These are phyloP conservation scores for Monosporascus sp. DNA, from an alignment of 2,329 filamentous ascomycete genomes.

Conservation along the genomic window DNA sequence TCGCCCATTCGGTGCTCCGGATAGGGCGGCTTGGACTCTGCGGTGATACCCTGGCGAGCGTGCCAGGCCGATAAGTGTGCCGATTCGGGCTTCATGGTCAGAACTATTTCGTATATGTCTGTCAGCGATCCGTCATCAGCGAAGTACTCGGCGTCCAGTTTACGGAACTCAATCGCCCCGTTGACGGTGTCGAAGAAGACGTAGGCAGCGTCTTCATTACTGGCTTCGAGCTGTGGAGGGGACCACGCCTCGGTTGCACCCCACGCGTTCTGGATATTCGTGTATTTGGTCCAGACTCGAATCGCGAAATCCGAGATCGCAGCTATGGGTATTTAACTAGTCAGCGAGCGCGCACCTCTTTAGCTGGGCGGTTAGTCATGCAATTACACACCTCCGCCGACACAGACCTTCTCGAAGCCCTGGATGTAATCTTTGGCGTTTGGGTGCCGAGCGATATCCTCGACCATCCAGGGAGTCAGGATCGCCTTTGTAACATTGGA, in stretches of 20 bases:
- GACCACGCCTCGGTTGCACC: constrained; percentile 11
- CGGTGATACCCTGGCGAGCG: constrained; percentile 6
- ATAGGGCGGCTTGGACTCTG: constrained; percentile 4
- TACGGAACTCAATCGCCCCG: constrained; percentile 11
- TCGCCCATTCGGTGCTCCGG: constrained; percentile 13
- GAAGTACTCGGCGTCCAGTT: constrained; percentile 7
- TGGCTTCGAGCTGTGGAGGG: constrained; percentile 9
- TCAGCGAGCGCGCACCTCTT: too few relatives aligned
- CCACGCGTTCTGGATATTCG: constrained; percentile 11
- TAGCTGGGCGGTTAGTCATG: too few relatives aligned
- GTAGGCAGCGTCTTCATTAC: constrained; percentile 14
- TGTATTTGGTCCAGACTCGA: constrained; percentile 12
- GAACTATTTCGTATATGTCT: constrained; percentile 16
- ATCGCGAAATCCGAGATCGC: constrained; percentile 9
- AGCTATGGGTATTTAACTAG: constrained; percentile 1
- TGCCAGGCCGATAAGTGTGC: constrained; percentile 12
- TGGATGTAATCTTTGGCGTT: constrained; percentile 14
- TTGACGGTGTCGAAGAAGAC: constrained; percentile 13
- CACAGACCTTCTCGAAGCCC: constrained; percentile 8
- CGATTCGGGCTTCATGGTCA: constrained; percentile 4
- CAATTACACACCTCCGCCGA: constrained; percentile 15
- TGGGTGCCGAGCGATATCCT: constrained; percentile 11
- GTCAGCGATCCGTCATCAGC: constrained; percentile 3
- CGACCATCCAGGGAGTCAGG: constrained; percentile 17
- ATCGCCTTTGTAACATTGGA: constrained; percentile 8